A percentile compares a stretch with the other conserved stretches of the same genome.
Conservation (phyloP, 1,139 yeast species). For the Hyphopichia khmerensis region DNA sequence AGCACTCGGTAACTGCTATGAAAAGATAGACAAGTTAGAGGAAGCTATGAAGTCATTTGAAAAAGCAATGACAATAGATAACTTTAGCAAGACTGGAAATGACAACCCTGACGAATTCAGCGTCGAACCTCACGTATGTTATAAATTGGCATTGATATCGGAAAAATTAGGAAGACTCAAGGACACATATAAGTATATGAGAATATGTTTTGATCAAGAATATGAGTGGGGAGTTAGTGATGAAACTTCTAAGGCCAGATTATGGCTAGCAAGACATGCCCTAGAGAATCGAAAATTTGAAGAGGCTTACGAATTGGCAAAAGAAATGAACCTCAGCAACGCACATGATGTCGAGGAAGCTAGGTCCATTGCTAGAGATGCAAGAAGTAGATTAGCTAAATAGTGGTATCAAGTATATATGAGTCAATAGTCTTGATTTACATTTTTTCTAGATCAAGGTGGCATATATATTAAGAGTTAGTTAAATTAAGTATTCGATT, state of each 20-base stretch:
- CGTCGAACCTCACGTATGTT: conserved; percentile 54
- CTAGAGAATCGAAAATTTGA: conserved; percentile 56
- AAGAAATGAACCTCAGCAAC: conserved; percentile 71
- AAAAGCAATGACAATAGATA: conserved; percentile 53
- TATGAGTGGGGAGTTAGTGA: conserved; percentile 66
- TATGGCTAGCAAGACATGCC: conserved; percentile 84
- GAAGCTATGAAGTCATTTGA: conserved; percentile 66
- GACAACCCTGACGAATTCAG: conserved; percentile 15
- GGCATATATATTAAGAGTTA: no score
- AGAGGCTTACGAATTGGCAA: conserved; percentile 73
- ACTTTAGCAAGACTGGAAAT: conserved; percentile 15
- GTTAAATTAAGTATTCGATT: no score
- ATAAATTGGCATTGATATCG: conserved; percentile 66
- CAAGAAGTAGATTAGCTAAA: conserved; percentile 43
- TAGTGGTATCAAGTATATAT: no score
- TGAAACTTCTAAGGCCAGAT: conserved; percentile 76
- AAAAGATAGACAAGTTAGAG: conserved; percentile 65
- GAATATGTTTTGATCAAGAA: conserved; percentile 68
- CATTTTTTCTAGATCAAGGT: no score
- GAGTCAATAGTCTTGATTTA: no score
- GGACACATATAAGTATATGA: conserved; percentile 68
- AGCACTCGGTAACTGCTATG: conserved; percentile 89
- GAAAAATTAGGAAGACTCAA: conserved; percentile 53
- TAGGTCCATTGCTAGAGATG: conserved; percentile 75
- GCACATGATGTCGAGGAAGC: conserved; percentile 91